phyloP scores from a whole-genome alignment of 148 eudicot genomes.

The Rhododendron ovatum region DNA sequence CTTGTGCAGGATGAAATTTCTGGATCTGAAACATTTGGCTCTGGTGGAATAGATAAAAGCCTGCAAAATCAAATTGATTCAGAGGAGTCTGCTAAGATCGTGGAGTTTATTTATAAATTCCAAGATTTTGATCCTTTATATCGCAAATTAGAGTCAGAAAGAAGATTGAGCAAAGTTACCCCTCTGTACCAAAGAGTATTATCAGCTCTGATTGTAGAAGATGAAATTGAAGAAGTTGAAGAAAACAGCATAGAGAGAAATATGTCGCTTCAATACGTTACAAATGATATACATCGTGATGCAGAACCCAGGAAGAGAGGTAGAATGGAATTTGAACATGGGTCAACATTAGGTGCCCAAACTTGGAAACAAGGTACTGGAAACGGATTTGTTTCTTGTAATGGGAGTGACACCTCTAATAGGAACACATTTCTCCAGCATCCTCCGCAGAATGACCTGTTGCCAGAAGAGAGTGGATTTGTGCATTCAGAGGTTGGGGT shows the following conservation, averaged over 20 bases:
- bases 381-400: constrained; percentile 40
- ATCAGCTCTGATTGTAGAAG: constrained; percentile 85
- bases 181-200: constrained; percentile 82
- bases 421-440: constrained; percentile 34
- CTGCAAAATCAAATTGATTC: constrained; percentile 28
- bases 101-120: constrained; percentile 35
- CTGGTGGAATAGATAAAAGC: constrained; percentile 30
- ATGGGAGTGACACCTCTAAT: constrained; percentile 40
- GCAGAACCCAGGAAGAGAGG: constrained; percentile 20
- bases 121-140: constrained; percentile 37
- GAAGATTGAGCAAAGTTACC: constrained; percentile 25
- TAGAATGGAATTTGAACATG: constrained; percentile 23
- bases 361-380: constrained; percentile 19
- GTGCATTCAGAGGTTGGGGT: constrained; percentile 38
- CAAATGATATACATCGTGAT: constrained; percentile 25
- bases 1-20: constrained; percentile 27
- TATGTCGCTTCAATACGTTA: constrained; percentile 20
- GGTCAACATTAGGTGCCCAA: constrained; percentile 23
- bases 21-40: constrained; percentile 24
- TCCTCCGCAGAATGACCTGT: constrained; percentile 37
- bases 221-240: constrained; percentile 67
- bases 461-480: constrained; percentile 36
- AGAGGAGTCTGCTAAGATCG: constrained; percentile 30
- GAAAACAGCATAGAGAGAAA: constrained; percentile 36
- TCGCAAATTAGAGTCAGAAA: constrained; percentile 39